Conservation (phyloP, 2,329 filamentous ascomycete species). For the Stromatinia cepivora region DNA sequence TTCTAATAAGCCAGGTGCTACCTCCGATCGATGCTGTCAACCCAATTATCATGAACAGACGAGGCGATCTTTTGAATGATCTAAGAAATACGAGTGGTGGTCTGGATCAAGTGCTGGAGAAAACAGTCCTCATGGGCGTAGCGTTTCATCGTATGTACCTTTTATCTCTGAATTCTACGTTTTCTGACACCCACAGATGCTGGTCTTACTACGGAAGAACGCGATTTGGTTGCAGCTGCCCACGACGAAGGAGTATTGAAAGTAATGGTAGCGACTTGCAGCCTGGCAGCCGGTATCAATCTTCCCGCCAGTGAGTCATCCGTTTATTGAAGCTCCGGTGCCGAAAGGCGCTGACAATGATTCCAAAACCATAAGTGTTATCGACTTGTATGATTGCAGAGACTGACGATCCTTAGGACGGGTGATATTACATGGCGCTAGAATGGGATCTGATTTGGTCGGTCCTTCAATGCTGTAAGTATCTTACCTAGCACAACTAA, state of each 20-base stretch:
- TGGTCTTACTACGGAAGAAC: conserved; percentile 72
- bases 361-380: background rate
- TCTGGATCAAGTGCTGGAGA: conserved; percentile 63
- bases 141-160: conserved; percentile 68
- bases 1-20: conserved; percentile 66
- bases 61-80: conserved; percentile 65
- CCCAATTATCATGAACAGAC: conserved; percentile 52
- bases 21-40: conserved; percentile 49
- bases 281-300: conserved; percentile 81
- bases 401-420: conserved; percentile 41
- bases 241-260: conserved; percentile 69
- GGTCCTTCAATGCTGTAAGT: conserved; percentile 70
- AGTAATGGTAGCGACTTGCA: conserved; percentile 75
- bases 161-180: background rate
- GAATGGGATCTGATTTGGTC: conserved; percentile 76
- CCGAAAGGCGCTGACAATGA: background rate
- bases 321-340: background rate
- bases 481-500: background rate
- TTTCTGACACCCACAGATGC: conserved; percentile 46
- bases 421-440: conserved; percentile 72
- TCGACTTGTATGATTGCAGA: background rate
- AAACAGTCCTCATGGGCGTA: conserved; percentile 65
- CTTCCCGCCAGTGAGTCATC: conserved; percentile 56
- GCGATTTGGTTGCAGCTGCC: conserved; percentile 68
- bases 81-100: conserved; percentile 65